Evolutionary conservation across 306 rosid species (phyloP).

Genomic region (Heteromeles arbutifolia): DNA sequence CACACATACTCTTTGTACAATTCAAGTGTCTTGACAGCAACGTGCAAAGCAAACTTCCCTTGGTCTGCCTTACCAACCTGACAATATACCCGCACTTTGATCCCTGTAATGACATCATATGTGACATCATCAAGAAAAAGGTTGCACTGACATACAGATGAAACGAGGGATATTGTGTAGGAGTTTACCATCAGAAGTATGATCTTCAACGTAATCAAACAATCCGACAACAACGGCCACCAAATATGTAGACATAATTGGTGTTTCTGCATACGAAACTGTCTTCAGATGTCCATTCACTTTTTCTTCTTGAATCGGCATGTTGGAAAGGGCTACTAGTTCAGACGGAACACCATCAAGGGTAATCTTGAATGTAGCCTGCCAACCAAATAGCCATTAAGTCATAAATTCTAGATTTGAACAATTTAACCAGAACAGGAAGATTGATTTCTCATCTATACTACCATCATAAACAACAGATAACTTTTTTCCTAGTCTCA

Average conservation of each 20-base stretch:
- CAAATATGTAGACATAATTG: conserved; percentile 87
- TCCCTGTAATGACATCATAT: conserved; percentile 37
- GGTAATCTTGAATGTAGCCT: conserved; percentile 88
- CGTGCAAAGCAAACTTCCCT: conserved; percentile 79
- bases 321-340: conserved; percentile 78
- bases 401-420: neutral
- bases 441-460: neutral
- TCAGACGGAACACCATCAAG: conserved; percentile 80
- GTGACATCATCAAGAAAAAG: conserved; percentile 13
- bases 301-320: conserved; percentile 76
- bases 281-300: conserved; percentile 53
- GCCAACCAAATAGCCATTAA: conserved; percentile 19
- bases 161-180: neutral
- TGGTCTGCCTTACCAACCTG: conserved; percentile 81
- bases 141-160: neutral
- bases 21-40: conserved; percentile 70
- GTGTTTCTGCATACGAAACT: conserved; percentile 73
- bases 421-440: neutral
- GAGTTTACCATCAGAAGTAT: conserved; percentile 68
- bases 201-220: conserved; percentile 83
- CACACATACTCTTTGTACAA: conserved; percentile 60
- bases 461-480: neutral
- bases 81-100: conserved; percentile 86
- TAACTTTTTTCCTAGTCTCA: no score
- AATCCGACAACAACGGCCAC: conserved; percentile 87